Evolutionary conservation across 2,329 filamentous ascomycete species (phyloP), one percentile per base, ranked within the genome.

Genomic region (Sporothrix phasma): DNA sequence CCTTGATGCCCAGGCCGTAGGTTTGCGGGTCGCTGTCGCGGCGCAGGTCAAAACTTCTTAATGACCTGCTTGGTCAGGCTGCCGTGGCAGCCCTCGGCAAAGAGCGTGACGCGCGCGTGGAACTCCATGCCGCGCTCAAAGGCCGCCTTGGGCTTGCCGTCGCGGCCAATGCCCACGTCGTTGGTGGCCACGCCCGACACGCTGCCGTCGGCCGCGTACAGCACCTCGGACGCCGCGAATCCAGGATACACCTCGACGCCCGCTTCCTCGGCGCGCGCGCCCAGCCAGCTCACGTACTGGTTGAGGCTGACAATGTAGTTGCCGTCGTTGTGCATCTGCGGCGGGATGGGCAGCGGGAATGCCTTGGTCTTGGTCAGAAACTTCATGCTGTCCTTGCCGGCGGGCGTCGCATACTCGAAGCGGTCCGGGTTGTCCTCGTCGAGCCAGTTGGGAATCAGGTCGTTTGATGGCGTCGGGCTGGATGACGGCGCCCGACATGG

Each of bases 41-140:
- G 67, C 94, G 85, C 66, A 99, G 79, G 72, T 97, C 91, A 70
- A n/a, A 91, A 99, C 74, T 96, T 96, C 76, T 92, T 94, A 70
- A 91, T 89, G 63, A 97, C 88, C 76, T 97, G 89, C 80, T 99
- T 99, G 61, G 88, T 93, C 76, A 99, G 76, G 77, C 90, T 96
- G 67, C 94, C 94, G 74, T 99, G 94, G 73, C 93, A 97, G 13
- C 94, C 94, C 78, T 99, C 94, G 13, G 84, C 94, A 65, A 99
- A 92, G 63, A 99, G 81, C 43, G 94, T 99, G 59, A 94, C 87
- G 65, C 89, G 83, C 6, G 94, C 93, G 72, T 96, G 92, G 74
- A 99, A 99, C 77, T 96, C 94, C 94, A 99, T 99, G 66, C 94
- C 94, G 66, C 94, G 84, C 80, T 97, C 92, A 72, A 97, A 99